Base-by-base conservation (phyloP, 768 basidiomycete species). In the Roridomyces roridus region DNA sequence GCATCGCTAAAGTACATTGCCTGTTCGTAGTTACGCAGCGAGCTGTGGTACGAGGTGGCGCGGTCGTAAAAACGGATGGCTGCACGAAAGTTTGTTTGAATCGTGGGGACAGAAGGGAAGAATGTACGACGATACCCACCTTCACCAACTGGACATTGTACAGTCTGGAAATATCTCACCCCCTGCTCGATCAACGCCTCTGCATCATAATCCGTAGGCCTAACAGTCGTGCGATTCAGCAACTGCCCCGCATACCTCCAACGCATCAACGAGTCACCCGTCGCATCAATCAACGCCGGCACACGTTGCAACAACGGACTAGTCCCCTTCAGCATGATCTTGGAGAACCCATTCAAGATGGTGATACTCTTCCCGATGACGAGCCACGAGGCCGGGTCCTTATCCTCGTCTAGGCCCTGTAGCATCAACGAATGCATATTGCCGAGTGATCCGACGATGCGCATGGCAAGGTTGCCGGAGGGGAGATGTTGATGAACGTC, bases 311-410 rank as follows among this genome's bases (percentile, higher is more conserved):
- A 36, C 20, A 50, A 23, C 18, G 48, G 48, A 40, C 26, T 39
- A 25, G n/a, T 41, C 17, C 48, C 48, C 31, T 50, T 39, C n/a
- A 50, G 26, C 48, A 50, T 50, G 37, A 31, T 50, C n/a, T 23
- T 21, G 17, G 48, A 40, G 39, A 50, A 41, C 17, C 7, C 7
- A 20, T 50, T 41, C 23, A 50, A 25, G 18, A 26, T 41, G 18
- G 39, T 40, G 36, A 50, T 50, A 35, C 48, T 50, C 36, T 28
- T 24, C 18, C 48, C 48, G 41, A 50, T 50, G 37, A 40, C 15
- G 17, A n/a, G 15, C 39, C 15, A 40, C 7, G 39, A n/a, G 7
- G 39, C 8, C 39, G 39, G 39, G 20, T 40, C 39, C 29, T 31
- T 7, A 17, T 40, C 39, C 29, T 31, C 20, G 7, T n/a, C 39